Percentiles rank a stretch among this genome's conserved stretches.
These are phyloP conservation scores for Nevesoporus exiguus DNA, from an alignment of 768 basidiomycete genomes.

Conservation along the genomic window DNA sequence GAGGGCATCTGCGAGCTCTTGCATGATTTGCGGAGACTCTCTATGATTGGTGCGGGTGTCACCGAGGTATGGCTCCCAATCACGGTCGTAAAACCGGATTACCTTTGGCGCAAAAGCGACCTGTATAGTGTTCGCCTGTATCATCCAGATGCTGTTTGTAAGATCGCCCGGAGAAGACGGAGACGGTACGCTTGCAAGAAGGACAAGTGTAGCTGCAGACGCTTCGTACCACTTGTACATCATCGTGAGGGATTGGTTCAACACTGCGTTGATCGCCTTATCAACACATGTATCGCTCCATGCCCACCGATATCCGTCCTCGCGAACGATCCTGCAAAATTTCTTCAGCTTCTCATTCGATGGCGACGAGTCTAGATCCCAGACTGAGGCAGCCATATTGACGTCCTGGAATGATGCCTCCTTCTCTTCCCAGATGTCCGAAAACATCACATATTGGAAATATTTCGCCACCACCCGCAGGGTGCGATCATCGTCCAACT, in stretches of 20 bases:
- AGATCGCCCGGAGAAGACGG: neutral
- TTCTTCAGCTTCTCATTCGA: neutral
- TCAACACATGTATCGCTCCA: neutral
- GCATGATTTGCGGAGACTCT: neutral
- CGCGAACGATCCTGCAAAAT: neutral
- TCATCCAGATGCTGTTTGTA: neutral
- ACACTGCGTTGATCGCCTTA: neutral
- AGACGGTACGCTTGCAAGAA: neutral
- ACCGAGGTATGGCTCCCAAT: neutral
- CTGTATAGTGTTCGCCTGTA: neutral
- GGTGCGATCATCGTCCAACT: neutral
- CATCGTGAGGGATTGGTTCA: conserved; percentile 1
- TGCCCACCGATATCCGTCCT: neutral
- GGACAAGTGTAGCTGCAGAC: neutral
- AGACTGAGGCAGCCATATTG: neutral
- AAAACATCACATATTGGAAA: neutral
- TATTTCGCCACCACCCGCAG: neutral
- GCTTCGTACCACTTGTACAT: neutral
- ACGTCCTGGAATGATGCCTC: neutral
- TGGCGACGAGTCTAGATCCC: neutral
- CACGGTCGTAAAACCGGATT: neutral
- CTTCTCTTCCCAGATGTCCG: neutral
- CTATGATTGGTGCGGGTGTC: neutral
- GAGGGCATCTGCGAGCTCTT: neutral
- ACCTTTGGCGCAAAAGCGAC: neutral